A percentile compares a stretch with the other conserved stretches of the same genome.
These are phyloP conservation scores for Erigeron canadensis DNA, from an alignment of 129 eudicot genomes.

Conservation along the genomic window DNA sequence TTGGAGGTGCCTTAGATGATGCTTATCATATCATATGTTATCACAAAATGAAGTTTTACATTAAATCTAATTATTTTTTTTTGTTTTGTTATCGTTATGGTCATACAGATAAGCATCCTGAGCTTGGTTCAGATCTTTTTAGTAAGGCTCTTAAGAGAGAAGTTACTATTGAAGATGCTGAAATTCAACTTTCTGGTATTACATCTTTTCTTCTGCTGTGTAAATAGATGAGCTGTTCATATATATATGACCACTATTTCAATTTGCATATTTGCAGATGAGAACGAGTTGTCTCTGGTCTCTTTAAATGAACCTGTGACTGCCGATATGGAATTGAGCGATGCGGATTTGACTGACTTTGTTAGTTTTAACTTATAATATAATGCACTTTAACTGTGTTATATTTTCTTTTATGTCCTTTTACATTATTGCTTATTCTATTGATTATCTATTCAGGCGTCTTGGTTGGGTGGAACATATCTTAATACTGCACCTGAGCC, in stretches of 20 bases:
- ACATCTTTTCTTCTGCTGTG: slow-evolving; percentile 15
- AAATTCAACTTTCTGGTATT: slow-evolving; percentile 72
- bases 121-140: slow-evolving; percentile 36
- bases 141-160: slow-evolving; percentile 42
- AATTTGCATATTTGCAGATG: slow-evolving; percentile 41
- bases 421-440: slow-evolving; percentile 16
- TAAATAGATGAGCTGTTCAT: slow-evolving; percentile 1
- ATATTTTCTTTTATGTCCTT: slow-evolving; percentile 8
- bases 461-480: slow-evolving; percentile 82
- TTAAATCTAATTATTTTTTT: background rate
- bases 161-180: slow-evolving; percentile 42
- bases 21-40: background rate
- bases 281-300: slow-evolving; percentile 56
- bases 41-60: slow-evolving; percentile 1
- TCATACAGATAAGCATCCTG: slow-evolving; percentile 44
- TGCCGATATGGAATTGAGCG: slow-evolving; percentile 42
- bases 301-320: slow-evolving; percentile 52
- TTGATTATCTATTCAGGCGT: slow-evolving; percentile 53
- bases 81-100: background rate
- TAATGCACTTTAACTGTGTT: background rate
- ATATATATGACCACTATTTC: slow-evolving; percentile 1
- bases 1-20: slow-evolving; percentile 50
- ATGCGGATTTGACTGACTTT: slow-evolving; percentile 58
- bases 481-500: slow-evolving; percentile 42
- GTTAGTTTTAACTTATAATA: slow-evolving; percentile 51